Evolutionary conservation across 345 rosid species (phyloP), one percentile per base, ranked within the genome.

Genomic region (Corchorus capsularis): DNA sequence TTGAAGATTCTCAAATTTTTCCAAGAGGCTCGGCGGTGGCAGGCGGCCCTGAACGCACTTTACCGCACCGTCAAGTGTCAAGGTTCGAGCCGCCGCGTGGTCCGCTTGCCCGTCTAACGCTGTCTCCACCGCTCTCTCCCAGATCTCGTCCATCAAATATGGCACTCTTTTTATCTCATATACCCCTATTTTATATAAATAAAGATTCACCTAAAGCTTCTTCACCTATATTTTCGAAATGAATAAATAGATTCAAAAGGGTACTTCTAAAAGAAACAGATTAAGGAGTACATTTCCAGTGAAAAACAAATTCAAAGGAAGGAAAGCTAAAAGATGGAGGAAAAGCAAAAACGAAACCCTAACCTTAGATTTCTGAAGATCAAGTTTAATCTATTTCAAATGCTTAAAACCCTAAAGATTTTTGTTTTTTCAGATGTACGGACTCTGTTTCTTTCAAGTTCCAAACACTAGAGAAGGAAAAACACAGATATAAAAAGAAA

Each of bases 31-130:
- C 16, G 89, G 89, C 0, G 86, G 84, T 5, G 94, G 97, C 7
- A 89, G 74, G 12, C 86, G 88, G 1, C 94, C 93, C 11, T 89
- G 90, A 15, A 83, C 80, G 66, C 91, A 88, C 88, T 92, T 92
- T 17, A 92, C 93, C 0, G 94, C 92, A 15, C 97, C 94, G 75
- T 92, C 97, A 43, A 92, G 86, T 16, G 93, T 92, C 10, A 92
- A 82, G 35, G 79, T 69, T 4, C 89, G 80, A 35, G 77, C 79
- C 60, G 86, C 85, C 1, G 75, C 19, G 17, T 61, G 84, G 77
- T 90, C 93, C 50, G 85, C 71, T 82, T 84, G 84, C 60, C 94
- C 93, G 49, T 79, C 94, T 53, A 90, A 76, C 22, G 93, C 92
- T 70, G 91, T 78, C 81, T 86, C 92, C 73, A 92, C 92, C 52